Conservation (phyloP, 2,329 filamentous ascomycete genomes). For the Grosmannia huntii region DNA sequence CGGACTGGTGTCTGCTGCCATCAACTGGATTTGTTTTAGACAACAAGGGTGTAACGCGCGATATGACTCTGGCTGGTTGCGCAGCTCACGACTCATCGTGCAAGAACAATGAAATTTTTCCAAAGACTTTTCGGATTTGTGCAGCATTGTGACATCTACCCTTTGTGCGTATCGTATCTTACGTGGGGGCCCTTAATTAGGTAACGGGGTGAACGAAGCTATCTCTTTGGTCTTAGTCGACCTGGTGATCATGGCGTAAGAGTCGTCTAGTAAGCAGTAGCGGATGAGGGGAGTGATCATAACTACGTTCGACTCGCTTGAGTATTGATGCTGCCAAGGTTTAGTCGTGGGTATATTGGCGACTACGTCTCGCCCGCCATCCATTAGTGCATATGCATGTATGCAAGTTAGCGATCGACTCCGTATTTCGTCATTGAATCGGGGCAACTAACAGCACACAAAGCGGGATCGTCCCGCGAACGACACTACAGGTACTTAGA, state of each 20-base stretch:
- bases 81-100: background rate
- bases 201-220: no score
- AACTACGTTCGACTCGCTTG: no score
- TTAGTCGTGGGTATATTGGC: no score
- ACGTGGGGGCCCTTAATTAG: no score
- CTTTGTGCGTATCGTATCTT: no score
- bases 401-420: background rate
- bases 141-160: no score
- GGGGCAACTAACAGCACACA: background rate
- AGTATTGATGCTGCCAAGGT: no score
- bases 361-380: background rate
- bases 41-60: no score
- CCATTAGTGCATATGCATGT: background rate
- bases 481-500: background rate
- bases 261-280: no score
- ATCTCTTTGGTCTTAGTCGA: background rate
- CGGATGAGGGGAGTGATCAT: no score
- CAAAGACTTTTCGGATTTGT: no score
- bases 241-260: background rate
- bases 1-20: background rate
- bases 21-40: background rate
- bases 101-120: background rate
- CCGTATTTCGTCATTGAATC: background rate
- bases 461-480: background rate
- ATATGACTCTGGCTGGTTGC: no score